Base-by-base conservation (phyloP, 305 asterid species). In the Euphrasia arctica region DNA sequence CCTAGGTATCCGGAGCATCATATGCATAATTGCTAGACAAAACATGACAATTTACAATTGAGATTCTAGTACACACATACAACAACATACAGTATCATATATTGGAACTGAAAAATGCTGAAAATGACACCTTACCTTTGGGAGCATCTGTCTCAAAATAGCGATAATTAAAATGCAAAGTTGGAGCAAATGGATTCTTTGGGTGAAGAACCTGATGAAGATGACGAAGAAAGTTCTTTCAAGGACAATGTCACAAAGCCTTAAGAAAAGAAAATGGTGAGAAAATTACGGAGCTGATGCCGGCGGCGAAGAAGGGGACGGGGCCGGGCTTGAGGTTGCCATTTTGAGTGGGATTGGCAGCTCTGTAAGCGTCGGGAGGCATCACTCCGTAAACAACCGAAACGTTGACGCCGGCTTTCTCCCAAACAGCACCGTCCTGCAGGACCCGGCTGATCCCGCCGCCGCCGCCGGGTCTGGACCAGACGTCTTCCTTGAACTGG, bases 401-500 rank as follows among this genome's bases (percentile, higher is more conserved):
- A 3, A 92, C 97, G 73, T 92, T 92, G 64, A 92, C 98, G 6
- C 98, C 97, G 7, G 98, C 98, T 56, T 92, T 92, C 43, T 92
- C 98, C 87, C 88, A 92, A 55, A 92, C 84, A 47, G 79, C 78
- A 4, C 98, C 98, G 73, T 87, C 91, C 79, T 92, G 98, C 78
- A 92, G 72, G 48, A 92, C 98, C 77, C 98, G 79, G 77, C 97
- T 89, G 71, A 92, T 92, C 6, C 98, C 98, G 14, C 98, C 98
- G 36, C 98, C 98, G 4, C 98, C 98, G 11, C 98, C 98, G n/a
- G 97, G 96, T 72, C 97, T 80, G 2, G 95, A 85, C 97, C 97
- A 90, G 14, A 85, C 93, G 65, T 90, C 96, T 64, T 90, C 95
- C 82, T 82, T 82, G 69, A 90, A 90, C 71, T 75, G 83, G 9